Conservation (phyloP, 352 stramenopile genomes). For the Globisporangium cederbergense region DNA sequence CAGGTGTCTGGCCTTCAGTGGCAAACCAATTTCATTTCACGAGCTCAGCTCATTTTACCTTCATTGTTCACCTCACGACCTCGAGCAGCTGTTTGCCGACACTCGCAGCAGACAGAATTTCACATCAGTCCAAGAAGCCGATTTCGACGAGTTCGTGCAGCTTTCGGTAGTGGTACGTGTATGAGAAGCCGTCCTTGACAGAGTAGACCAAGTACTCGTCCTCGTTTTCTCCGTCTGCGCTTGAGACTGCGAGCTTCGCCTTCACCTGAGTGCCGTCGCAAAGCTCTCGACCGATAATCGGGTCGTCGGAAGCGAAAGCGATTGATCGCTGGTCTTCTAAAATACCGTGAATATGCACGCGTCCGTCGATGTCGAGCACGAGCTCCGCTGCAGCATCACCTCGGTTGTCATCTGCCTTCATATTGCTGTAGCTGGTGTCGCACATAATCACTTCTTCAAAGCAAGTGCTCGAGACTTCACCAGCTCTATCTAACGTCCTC, state of each 20-base stretch:
- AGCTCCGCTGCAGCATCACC: conserved; percentile 76
- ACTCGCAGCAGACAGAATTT: not conserved
- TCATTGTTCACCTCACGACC: not conserved
- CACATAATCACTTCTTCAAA: conserved; percentile 88
- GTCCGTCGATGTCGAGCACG: conserved; percentile 53
- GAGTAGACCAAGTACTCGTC: conserved; percentile 58
- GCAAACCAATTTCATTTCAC: not conserved
- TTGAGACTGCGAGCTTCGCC: conserved; percentile 31
- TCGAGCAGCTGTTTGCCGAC: not conserved
- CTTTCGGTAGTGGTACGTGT: conserved; percentile 39
- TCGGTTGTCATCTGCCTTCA: conserved; percentile 63
- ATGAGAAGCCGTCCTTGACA: conserved; percentile 58
- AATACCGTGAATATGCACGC: conserved; percentile 48
- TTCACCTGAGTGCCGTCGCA: conserved; percentile 63
- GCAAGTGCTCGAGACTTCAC: conserved; percentile 9
- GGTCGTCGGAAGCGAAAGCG: conserved; percentile 35
- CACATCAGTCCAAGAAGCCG: conserved; percentile 9
- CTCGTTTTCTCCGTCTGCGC: conserved; percentile 21
- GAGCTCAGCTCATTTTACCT: not conserved
- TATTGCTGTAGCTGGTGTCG: conserved; percentile 92
- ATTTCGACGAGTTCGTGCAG: conserved; percentile 10
- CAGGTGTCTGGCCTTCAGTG: not conserved
- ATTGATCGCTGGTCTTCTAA: conserved; percentile 48
- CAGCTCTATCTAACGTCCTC: conserved; percentile 16
- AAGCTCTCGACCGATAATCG: conserved; percentile 45